phyloP scores from a whole-genome alignment of 345 rosid species.

The Eucalyptus rudis region DNA sequence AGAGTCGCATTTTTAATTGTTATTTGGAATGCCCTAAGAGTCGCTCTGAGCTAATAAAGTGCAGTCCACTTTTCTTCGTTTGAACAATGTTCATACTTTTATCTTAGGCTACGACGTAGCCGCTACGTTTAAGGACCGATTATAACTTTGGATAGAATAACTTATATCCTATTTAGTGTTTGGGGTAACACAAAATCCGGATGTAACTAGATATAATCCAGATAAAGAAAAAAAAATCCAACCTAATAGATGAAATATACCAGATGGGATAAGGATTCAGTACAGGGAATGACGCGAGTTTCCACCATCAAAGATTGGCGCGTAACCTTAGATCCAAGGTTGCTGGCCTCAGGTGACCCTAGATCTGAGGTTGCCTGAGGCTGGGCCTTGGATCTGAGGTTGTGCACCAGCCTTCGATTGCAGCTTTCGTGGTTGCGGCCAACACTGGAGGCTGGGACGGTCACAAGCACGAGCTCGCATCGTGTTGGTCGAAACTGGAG shows the following conservation, averaged over 20 bases:
- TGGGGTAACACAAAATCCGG: background rate
- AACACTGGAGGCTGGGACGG: background rate
- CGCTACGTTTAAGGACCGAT: background rate
- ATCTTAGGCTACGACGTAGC: background rate
- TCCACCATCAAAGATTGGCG: background rate
- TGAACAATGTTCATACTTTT: background rate
- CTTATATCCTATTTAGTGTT: background rate
- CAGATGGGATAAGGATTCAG: background rate
- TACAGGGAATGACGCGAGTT: background rate
- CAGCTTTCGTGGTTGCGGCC: background rate
- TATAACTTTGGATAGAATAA: background rate
- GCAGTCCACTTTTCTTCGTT: background rate
- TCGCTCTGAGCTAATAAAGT: background rate
- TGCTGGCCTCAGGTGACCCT: background rate
- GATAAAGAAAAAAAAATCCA: background rate
- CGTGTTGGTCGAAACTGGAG: too few species aligned
- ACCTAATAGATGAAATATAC: background rate
- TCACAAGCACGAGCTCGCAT: background rate
- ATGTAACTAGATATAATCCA: background rate
- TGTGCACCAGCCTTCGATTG: background rate
- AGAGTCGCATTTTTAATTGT: background rate
- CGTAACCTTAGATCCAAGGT: background rate
- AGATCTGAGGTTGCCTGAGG: background rate
- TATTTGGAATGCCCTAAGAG: background rate
- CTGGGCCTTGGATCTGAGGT: background rate